Conservation (phyloP, 345 rosid species). For the Ceriops zippeliana region DNA sequence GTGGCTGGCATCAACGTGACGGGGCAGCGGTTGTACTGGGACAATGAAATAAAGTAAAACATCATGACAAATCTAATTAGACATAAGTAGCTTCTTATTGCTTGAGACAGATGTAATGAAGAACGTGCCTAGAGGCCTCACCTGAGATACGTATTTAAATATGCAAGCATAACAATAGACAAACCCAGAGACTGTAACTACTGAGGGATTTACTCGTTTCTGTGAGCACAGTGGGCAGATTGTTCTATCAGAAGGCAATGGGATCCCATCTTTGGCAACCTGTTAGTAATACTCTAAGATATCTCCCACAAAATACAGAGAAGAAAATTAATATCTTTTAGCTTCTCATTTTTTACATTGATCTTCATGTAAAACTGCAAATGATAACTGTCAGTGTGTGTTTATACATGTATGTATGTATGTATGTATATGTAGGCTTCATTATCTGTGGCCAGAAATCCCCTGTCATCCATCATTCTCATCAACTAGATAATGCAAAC, state of each 20-base stretch:
- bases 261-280: constrained; percentile 88
- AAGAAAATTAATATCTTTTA: background rate
- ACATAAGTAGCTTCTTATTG: too few species aligned
- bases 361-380: too few species aligned
- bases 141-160: constrained; percentile 88
- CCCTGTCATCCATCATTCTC: too few species aligned
- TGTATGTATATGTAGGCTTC: too few species aligned
- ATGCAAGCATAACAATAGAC: constrained; percentile 95
- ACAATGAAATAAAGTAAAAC: constrained; percentile 5
- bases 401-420: background rate
- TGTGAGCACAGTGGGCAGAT: constrained; percentile 89
- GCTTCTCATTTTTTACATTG: background rate
- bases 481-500: too few species aligned
- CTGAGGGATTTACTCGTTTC: constrained; percentile 94
- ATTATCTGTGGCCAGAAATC: too few species aligned
- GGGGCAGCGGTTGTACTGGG: constrained; percentile 91
- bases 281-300: constrained; percentile 17
- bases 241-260: constrained; percentile 66
- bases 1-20: constrained; percentile 72
- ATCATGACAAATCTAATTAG: constrained; percentile 3
- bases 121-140: constrained; percentile 31
- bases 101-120: background rate
- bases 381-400: background rate
- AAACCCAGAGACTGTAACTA: constrained; percentile 86
- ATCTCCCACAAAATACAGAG: too few species aligned